phyloP scores from a whole-genome alignment of 2,329 filamentous ascomycete genomes.

The Chaetoscypha palmicola region DNA sequence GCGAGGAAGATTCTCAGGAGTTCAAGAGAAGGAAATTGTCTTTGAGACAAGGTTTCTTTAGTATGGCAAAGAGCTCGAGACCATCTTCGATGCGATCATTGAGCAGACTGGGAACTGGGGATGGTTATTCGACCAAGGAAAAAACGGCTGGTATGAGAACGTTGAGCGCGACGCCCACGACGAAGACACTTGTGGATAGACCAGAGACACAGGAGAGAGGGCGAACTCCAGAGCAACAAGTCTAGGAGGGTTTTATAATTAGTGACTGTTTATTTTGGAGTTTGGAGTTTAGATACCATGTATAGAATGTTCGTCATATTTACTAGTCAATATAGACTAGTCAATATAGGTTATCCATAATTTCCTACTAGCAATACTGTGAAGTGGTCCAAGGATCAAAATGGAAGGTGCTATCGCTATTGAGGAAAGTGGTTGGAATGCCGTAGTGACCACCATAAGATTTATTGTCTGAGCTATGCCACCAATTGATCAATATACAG shows the following conservation, averaged over 20 bases:
- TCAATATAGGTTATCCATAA: no score
- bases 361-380: no score
- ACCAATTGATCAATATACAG: no score
- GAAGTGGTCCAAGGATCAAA: no score
- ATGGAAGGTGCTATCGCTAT: no score
- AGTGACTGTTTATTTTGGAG: not conserved
- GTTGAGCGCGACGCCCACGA: conserved; percentile 4
- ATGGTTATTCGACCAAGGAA: conserved; percentile 10
- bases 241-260: not conserved
- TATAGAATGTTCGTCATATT: not conserved
- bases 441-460: no score
- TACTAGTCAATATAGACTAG: no score
- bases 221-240: not conserved
- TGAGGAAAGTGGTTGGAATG: no score
- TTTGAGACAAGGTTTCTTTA: conserved; percentile 30
- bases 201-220: not conserved
- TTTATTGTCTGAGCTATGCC: no score
- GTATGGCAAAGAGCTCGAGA: conserved; percentile 22
- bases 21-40: conserved; percentile 18
- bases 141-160: conserved; percentile 12
- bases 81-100: conserved; percentile 13
- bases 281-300: not conserved
- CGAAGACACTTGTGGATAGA: conserved; percentile 1
- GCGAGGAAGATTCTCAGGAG: conserved; percentile 22
- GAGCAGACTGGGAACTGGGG: conserved; percentile 10